phyloP scores from a whole-genome alignment of 345 rosid genomes.

The Sonneratia alba region DNA sequence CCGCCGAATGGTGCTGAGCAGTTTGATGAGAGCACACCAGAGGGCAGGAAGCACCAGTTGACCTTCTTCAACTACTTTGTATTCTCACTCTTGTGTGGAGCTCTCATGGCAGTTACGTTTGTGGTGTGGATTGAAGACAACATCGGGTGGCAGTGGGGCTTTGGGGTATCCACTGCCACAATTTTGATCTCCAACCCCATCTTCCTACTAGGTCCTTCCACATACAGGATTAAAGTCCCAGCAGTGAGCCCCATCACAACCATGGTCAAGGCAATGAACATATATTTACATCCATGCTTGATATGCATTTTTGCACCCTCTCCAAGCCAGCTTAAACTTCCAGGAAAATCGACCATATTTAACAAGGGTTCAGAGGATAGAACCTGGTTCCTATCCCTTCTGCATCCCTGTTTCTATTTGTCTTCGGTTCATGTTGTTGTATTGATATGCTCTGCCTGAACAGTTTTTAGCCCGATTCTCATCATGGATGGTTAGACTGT shows the following conservation, averaged over 20 bases:
- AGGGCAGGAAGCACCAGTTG: conserved; percentile 75
- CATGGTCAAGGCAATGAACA: conserved; percentile 44
- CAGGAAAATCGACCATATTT: not conserved
- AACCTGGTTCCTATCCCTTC: not conserved
- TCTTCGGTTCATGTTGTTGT: no score
- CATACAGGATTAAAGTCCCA: conserved; percentile 60
- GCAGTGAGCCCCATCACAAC: conserved; percentile 75
- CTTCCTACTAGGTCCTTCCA: conserved; percentile 63
- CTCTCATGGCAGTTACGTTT: conserved; percentile 75
- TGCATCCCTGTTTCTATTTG: no score
- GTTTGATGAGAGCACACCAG: conserved; percentile 58
- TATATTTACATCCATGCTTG: not conserved
- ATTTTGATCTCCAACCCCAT: conserved; percentile 61
- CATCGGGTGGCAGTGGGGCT: conserved; percentile 90
- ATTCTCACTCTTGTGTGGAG: conserved; percentile 76
- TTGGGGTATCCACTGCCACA: conserved; percentile 59
- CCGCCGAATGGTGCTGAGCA: conserved; percentile 95
- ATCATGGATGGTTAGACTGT: no score
- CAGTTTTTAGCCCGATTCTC: not conserved
- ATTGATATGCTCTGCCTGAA: not conserved
- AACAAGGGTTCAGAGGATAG: not conserved
- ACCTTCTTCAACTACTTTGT: conserved; percentile 79
- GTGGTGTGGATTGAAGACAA: conserved; percentile 96
- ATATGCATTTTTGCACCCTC: not conserved
- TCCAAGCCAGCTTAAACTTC: not conserved